Percentiles rank a stretch among this genome's conserved stretches.
phyloP scores from a whole-genome alignment of 75 land plant species.

The Chamaecyparis obtusa region DNA sequence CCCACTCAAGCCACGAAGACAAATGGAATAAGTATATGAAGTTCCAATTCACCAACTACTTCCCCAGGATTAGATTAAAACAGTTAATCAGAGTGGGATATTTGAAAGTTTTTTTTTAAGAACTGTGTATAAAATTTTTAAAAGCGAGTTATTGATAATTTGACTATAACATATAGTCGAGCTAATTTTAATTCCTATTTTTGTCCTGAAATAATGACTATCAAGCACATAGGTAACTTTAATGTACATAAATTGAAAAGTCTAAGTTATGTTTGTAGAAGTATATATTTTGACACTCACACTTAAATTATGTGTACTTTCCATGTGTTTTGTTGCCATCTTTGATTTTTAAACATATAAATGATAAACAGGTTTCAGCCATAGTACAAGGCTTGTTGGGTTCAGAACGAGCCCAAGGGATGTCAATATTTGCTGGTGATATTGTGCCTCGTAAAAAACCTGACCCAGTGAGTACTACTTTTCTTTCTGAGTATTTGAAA shows the following conservation, averaged over 20 bases:
- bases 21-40: too few relatives aligned
- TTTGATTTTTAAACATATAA: neutral
- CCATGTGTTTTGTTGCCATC: neutral
- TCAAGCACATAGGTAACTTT: too few relatives aligned
- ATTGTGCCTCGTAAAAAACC: slow-evolving; percentile 95
- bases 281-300: neutral
- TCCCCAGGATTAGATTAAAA: too few relatives aligned
- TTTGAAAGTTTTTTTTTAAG: too few relatives aligned
- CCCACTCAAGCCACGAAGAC: too few relatives aligned
- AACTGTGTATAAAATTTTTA: too few relatives aligned
- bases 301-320: neutral
- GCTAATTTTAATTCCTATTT: too few relatives aligned
- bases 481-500: neutral
- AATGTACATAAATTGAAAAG: neutral
- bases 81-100: too few relatives aligned
- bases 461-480: slow-evolving; percentile 60
- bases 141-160: too few relatives aligned
- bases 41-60: too few relatives aligned
- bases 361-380: slow-evolving; percentile 67
- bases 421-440: slow-evolving; percentile 93
- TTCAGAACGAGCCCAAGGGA: slow-evolving; percentile 58
- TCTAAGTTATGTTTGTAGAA: neutral
- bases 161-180: too few relatives aligned
- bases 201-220: too few relatives aligned
- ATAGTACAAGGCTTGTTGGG: slow-evolving; percentile 84